These are phyloP conservation scores for Colletotrichum nymphaeae DNA, from an alignment of 2,329 filamentous ascomycete species.

Conservation along the genomic window DNA sequence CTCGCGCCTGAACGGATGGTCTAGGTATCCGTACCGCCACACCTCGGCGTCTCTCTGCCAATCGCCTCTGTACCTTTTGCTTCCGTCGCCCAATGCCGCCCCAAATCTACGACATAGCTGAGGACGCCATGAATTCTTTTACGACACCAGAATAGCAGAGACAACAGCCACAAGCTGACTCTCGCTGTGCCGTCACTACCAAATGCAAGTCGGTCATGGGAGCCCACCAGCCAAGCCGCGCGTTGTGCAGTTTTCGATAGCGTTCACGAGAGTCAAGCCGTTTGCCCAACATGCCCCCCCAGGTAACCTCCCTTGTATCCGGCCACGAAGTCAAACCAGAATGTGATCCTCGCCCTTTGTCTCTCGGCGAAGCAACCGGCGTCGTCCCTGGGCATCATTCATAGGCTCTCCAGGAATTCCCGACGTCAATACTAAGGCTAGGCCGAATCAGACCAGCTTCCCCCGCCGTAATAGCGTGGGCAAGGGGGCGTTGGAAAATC, in stretches of 20 bases:
- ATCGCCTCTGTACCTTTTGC: slow-evolving; percentile 13
- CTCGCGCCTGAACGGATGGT: slow-evolving; percentile 5
- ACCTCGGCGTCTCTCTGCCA: slow-evolving; percentile 13
- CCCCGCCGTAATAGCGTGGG: slow-evolving; percentile 20
- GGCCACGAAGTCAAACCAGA: neutral
- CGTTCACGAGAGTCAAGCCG: neutral
- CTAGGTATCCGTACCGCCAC: slow-evolving; percentile 13
- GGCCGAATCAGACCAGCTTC: slow-evolving; percentile 20
- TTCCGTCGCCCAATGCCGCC: neutral
- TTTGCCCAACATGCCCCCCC: neutral
- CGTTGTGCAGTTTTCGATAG: slow-evolving; percentile 21
- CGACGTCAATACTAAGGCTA: slow-evolving; percentile 4
- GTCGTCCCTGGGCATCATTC: neutral
- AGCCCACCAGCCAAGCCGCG: neutral
- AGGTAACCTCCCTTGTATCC: slow-evolving; percentile 16
- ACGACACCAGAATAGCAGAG: neutral
- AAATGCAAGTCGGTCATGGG: neutral
- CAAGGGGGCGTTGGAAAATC: slow-evolving; percentile 1
- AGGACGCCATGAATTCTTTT: neutral
- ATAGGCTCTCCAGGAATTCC: neutral
- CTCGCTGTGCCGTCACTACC: neutral
- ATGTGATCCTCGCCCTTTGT: neutral
- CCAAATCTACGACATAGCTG: neutral
- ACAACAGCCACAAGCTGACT: neutral
- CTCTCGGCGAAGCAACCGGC: slow-evolving; percentile 8